These are phyloP conservation scores for Aegilops speltoides DNA, from an alignment of 176 grass and related monocot genomes.

Conservation along the genomic window DNA sequence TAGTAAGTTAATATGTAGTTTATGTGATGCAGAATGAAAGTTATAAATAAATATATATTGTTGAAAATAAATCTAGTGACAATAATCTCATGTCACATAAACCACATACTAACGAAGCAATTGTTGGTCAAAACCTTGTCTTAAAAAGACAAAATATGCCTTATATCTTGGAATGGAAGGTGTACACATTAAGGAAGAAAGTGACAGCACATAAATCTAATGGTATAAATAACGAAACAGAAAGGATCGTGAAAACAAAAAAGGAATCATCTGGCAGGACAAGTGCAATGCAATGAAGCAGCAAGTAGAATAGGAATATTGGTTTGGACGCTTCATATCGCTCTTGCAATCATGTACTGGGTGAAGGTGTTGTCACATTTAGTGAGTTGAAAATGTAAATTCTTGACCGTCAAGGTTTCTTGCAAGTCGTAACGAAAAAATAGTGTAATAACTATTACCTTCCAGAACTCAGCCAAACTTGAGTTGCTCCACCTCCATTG, in stretches of 20 bases:
- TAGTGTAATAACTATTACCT: slow-evolving; percentile 53
- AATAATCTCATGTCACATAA: not conserved
- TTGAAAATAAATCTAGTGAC: not conserved
- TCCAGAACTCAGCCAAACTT: slow-evolving; percentile 99
- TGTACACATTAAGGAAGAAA: not conserved
- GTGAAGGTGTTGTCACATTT: not conserved
- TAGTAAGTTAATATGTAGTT: not conserved
- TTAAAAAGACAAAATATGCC: too few relatives aligned
- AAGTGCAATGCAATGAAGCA: slow-evolving; percentile 13
- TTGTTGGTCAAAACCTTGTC: not conserved
- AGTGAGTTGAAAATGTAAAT: not conserved
- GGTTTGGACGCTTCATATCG: not conserved
- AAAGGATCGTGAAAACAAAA: not conserved
- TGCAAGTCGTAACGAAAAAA: slow-evolving; percentile 12
- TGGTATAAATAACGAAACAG: not conserved
- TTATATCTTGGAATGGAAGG: too few relatives aligned
- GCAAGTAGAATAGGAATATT: not conserved
- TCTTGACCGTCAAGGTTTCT: slow-evolving; percentile 11
- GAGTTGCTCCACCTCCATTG: slow-evolving; percentile 90
- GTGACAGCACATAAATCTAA: not conserved
- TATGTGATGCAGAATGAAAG: not conserved
- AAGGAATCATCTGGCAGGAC: not conserved
- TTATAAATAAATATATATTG: not conserved
- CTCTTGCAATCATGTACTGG: not conserved
- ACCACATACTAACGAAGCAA: not conserved